Percentiles rank a stretch among this genome's conserved stretches.
Evolutionary conservation across 2,329 filamentous ascomycete species (phyloP).

Genomic region (Fusarium sp.): DNA sequence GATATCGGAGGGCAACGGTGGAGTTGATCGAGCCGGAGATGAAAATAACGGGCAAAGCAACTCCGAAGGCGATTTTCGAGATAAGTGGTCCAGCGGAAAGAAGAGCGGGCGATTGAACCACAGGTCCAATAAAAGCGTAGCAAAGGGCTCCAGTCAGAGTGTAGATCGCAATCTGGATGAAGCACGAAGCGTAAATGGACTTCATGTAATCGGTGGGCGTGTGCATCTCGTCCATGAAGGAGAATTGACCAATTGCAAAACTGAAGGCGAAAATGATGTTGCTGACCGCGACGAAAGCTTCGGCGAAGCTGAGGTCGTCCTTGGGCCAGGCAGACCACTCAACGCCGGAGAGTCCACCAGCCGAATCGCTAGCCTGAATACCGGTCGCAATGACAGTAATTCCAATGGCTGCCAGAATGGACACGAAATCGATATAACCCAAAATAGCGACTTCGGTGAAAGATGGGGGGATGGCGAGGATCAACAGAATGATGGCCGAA

Average conservation of each 20-base stretch:
- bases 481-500: conserved; percentile 62
- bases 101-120: conserved; percentile 77
- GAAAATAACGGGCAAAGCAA: conserved; percentile 72
- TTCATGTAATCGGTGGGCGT: conserved; percentile 55
- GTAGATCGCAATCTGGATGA: conserved; percentile 75
- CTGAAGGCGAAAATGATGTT: conserved; percentile 66
- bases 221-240: conserved; percentile 47
- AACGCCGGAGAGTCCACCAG: conserved; percentile 53
- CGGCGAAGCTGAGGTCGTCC: conserved; percentile 62
- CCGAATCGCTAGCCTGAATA: conserved; percentile 55
- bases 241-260: conserved; percentile 44
- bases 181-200: conserved; percentile 74
- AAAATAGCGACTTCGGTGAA: conserved; percentile 55
- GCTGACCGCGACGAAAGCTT: conserved; percentile 72
- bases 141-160: conserved; percentile 76
- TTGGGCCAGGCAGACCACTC: conserved; percentile 64
- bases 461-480: conserved; percentile 63
- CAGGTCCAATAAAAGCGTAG: conserved; percentile 77
- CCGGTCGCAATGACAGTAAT: conserved; percentile 78
- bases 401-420: conserved; percentile 68
- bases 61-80: conserved; percentile 78
- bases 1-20: conserved; percentile 39
- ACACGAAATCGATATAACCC: conserved; percentile 66
- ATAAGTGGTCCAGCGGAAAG: conserved; percentile 73
- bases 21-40: conserved; percentile 44